Base-by-base conservation (phyloP, 176 grass and related monocot genomes). In the Bolboschoenus planiculmis region DNA sequence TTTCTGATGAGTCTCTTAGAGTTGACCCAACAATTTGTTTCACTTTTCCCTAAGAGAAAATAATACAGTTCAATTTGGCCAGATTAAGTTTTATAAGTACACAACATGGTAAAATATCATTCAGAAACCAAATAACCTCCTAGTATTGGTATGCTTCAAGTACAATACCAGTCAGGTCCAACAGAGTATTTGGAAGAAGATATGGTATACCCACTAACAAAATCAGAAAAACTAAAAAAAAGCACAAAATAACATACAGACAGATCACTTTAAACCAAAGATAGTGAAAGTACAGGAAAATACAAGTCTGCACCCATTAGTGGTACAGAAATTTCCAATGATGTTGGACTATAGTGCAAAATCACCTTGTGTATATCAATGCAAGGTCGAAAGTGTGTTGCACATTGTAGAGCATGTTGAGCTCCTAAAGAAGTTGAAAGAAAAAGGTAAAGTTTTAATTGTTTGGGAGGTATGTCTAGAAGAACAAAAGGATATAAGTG, bases 11-110 rank as follows among this genome's bases (percentile, higher is more conserved):
- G 88, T 95, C 96, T n/a, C 56, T 83, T 46, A 99, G 92, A 11
- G 92, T 99, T 47, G 96, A 93, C 4, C 96, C 96, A 39, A 99
- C 92, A 77, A 99, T 99, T 85, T 99, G 92, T 64, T 99, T 99
- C 62, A 99, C 96, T 87, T 99, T 95, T 0, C 91, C 96, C 92
- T 99, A 33, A 50, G 79, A 89, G 34, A 88, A 84, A 66, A 86
- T 33, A 70, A 36, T 83, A 70, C 0, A 7, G 4, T 27, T 6
- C 0, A 62, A 42, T 24, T 82, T 51, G 16, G 43, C 27, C 15
- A 16, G 20, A 66, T 73, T 61, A 21, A 58, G 27, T 55, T 81
- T 77, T 7, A 46, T 13, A 46, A 47, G 10, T 31, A 1, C 33
- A 16, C 64, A 35, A 5, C 16, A 30, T 27, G 2, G 31, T 0